A percentile compares a stretch with the other conserved stretches of the same genome.
Conservation (phyloP, 768 basidiomycete genomes). For the Panaeolus papilionaceus region DNA sequence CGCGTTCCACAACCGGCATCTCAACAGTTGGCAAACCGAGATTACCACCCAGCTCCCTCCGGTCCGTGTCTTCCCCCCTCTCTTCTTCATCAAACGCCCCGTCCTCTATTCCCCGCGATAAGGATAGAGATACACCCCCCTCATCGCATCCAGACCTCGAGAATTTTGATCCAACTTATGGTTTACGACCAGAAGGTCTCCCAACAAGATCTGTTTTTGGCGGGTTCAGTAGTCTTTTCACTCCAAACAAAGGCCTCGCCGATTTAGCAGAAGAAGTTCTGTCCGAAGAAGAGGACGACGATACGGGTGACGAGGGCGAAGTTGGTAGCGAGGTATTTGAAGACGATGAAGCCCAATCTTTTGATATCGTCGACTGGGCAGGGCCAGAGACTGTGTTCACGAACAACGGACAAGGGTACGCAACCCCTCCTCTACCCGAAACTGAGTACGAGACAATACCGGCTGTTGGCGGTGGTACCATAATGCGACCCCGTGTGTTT, state of each 20-base stretch:
- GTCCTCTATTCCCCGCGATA: slow-evolving; percentile 25
- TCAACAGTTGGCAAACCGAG: slow-evolving; percentile 41
- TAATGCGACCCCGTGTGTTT: slow-evolving; percentile 84
- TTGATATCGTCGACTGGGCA: slow-evolving; percentile 77
- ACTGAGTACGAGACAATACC: slow-evolving; percentile 88
- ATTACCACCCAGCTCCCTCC: slow-evolving; percentile 21
- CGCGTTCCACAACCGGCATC: slow-evolving; percentile 49
- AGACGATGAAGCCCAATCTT: slow-evolving; percentile 52
- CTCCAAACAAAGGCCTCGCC: slow-evolving; percentile 71
- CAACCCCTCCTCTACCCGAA: slow-evolving; percentile 49
- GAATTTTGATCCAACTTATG: slow-evolving; percentile 96
- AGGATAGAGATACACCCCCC: slow-evolving; percentile 25
- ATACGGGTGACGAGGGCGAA: slow-evolving; percentile 43
- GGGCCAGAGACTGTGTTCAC: slow-evolving; percentile 52
- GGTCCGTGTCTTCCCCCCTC: slow-evolving; percentile 32
- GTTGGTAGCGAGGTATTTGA: slow-evolving; percentile 26
- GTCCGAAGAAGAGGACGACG: slow-evolving; percentile 43
- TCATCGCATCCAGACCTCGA: slow-evolving; percentile 57
- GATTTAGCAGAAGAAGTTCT: slow-evolving; percentile 75
- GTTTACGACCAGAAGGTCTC: slow-evolving; percentile 89
- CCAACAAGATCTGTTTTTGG: slow-evolving; percentile 85
- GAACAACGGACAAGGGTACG: neutral
- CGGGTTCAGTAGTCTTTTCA: slow-evolving; percentile 77
- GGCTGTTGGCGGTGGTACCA: slow-evolving; percentile 89
- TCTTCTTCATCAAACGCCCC: slow-evolving; percentile 24